Conservation (phyloP, 805 yeast genomes). For the Cyberlindnera galapagoensis region DNA sequence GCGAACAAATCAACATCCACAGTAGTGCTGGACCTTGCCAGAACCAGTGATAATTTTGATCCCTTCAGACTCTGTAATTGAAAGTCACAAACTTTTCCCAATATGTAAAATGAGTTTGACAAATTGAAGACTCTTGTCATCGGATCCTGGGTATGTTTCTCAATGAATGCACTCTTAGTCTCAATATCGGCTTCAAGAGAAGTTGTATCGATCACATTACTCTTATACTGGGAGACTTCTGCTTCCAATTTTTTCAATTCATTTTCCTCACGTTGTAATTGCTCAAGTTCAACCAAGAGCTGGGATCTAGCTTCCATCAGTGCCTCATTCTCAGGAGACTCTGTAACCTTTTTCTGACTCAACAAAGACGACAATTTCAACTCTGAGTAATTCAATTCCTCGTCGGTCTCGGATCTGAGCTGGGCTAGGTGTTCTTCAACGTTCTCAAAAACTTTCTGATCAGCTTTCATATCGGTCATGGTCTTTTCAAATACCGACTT, state of each 20-base stretch:
- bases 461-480: slow-evolving; percentile 8
- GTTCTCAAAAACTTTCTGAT: slow-evolving; percentile 1
- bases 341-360: slow-evolving; percentile 6
- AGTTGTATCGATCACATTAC: slow-evolving; percentile 12
- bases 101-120: slow-evolving; percentile 6
- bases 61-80: slow-evolving; percentile 10
- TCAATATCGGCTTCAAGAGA: slow-evolving; percentile 15
- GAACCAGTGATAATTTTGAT: slow-evolving; percentile 2
- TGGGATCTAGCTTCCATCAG: slow-evolving; percentile 8
- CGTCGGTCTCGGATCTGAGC: slow-evolving; percentile 3
- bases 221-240: slow-evolving; percentile 8
- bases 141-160: slow-evolving; percentile 20
- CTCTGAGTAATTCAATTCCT: slow-evolving; percentile 1
- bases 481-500: slow-evolving; percentile 14
- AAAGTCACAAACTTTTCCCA: slow-evolving; percentile 14
- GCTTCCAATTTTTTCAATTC: slow-evolving; percentile 2
- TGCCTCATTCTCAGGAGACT: slow-evolving; percentile 14
- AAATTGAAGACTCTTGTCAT: slow-evolving; percentile 8
- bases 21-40: slow-evolving; percentile 7
- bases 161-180: slow-evolving; percentile 8
- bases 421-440: slow-evolving; percentile 4
- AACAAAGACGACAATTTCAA: slow-evolving; percentile 1
- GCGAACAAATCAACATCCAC: slow-evolving; percentile 9
- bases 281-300: slow-evolving; percentile 7
- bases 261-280: slow-evolving; percentile 4